Evolutionary conservation across 2,329 filamentous ascomycete species (phyloP).

Genomic region (Hypoxylon sp.): DNA sequence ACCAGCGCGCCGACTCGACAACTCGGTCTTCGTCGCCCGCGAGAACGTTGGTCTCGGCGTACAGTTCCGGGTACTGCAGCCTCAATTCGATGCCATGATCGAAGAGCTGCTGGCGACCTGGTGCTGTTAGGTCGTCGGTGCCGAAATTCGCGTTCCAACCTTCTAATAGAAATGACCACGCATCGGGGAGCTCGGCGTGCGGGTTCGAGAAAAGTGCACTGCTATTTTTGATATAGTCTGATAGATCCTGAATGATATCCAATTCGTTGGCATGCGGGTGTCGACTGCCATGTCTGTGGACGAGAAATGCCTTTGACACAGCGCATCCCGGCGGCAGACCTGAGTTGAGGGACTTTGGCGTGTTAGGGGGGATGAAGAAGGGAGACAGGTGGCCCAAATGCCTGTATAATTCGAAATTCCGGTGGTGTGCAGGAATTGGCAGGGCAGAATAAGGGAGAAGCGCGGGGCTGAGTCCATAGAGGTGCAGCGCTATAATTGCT

Average conservation of each 20-base stretch:
- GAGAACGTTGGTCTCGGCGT: conserved; percentile 33
- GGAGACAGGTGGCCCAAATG: conserved; percentile 43
- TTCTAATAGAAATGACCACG: no score
- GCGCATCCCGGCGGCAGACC: conserved; percentile 43
- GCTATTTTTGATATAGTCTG: no score
- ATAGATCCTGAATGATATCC: conserved; percentile 33
- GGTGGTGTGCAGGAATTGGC: background rate
- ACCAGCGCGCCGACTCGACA: conserved; percentile 41
- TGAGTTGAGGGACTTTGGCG: conserved; percentile 30
- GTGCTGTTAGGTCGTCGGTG: conserved; percentile 35
- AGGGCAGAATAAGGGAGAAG: background rate
- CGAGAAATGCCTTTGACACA: conserved; percentile 38
- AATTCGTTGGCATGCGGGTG: conserved; percentile 40
- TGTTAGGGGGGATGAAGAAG: conserved; percentile 42
- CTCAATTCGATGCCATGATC: conserved; percentile 42
- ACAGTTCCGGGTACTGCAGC: conserved; percentile 36
- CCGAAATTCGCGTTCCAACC: no score
- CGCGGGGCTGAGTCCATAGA: background rate
- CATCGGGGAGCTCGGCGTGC: no score
- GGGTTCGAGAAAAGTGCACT: no score
- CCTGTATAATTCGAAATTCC: conserved; percentile 35
- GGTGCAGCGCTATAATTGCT: background rate
- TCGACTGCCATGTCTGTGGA: conserved; percentile 43
- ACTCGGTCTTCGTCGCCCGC: conserved; percentile 42
- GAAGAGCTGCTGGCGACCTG: conserved; percentile 41